These are phyloP conservation scores for Amanita pallidorosea DNA, from an alignment of 768 basidiomycete species.

Conservation along the genomic window DNA sequence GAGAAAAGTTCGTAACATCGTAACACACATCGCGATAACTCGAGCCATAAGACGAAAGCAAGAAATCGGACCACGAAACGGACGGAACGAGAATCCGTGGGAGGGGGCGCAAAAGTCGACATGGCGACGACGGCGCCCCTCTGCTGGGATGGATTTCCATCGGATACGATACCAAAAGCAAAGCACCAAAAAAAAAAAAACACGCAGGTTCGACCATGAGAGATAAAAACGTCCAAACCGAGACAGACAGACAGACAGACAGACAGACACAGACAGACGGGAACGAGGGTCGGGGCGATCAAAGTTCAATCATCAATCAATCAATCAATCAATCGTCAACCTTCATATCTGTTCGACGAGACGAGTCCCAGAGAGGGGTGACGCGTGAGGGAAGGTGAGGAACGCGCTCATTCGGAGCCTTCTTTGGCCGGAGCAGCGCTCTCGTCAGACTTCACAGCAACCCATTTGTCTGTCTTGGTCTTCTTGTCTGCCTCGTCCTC, in stretches of 20 bases:
- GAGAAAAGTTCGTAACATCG: neutral
- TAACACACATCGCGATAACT: neutral
- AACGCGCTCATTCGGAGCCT: neutral
- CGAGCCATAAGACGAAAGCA: neutral
- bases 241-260: neutral
- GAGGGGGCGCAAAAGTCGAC: neutral
- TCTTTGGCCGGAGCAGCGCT: neutral
- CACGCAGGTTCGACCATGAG: neutral
- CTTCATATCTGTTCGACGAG: neutral
- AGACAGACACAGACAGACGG: neutral
- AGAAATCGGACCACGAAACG: constrained; percentile 1
- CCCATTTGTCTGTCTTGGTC: constrained; percentile 45
- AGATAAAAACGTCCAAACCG: neutral
- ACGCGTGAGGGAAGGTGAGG: no score
- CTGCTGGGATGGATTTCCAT: neutral
- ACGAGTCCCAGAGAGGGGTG: neutral
- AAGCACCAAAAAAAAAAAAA: neutral
- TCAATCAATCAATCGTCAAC: neutral
- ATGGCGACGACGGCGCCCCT: no score
- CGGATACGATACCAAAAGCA: neutral
- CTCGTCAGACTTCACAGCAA: constrained; percentile 44
- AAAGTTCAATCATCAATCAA: neutral
- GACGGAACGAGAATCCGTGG: neutral
- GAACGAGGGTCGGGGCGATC: neutral
- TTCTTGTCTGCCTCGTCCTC: constrained; percentile 48